Conservation (phyloP, 768 basidiomycete genomes). For the Macrolepiota dolichaula region DNA sequence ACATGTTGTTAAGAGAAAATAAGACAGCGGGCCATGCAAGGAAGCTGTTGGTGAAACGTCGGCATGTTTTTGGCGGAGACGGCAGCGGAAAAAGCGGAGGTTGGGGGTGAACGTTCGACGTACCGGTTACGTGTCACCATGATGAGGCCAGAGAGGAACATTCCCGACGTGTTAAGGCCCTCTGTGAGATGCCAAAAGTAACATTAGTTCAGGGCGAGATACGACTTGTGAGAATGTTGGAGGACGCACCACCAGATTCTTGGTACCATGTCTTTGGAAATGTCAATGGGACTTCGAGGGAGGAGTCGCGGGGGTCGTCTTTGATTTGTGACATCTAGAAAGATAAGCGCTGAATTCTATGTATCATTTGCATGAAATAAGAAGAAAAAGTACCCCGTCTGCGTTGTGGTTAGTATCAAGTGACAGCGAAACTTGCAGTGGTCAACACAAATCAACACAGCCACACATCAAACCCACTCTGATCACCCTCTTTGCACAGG, state of each 20-base stretch:
- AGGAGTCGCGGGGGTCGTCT: conserved; percentile 66
- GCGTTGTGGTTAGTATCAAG: neutral
- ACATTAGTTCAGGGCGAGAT: neutral
- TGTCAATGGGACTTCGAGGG: conserved; percentile 52
- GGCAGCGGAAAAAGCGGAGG: no score
- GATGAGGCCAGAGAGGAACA: conserved; percentile 17
- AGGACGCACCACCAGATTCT: conserved; percentile 43
- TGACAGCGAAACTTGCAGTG: neutral
- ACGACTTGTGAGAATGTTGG: neutral
- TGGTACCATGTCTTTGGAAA: conserved; percentile 66
- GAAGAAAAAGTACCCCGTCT: neutral
- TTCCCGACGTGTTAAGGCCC: conserved; percentile 16
- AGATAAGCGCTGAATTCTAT: neutral
- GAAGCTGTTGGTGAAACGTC: neutral
- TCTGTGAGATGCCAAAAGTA: conserved; percentile 3
- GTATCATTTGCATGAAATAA: neutral
- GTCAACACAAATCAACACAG: conserved; percentile 5
- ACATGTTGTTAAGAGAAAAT: conserved; percentile 12
- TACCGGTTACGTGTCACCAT: conserved; percentile 18
- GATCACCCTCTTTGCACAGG: neutral
- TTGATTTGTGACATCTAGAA: conserved; percentile 20
- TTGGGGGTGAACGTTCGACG: neutral
- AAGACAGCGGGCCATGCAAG: conserved; percentile 16
- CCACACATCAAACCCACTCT: neutral
- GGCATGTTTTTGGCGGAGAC: no score